A percentile compares a stretch with the other conserved stretches of the same genome.
Conservation (phyloP, 352 stramenopile genomes). For the Pythium aristosporum region DNA sequence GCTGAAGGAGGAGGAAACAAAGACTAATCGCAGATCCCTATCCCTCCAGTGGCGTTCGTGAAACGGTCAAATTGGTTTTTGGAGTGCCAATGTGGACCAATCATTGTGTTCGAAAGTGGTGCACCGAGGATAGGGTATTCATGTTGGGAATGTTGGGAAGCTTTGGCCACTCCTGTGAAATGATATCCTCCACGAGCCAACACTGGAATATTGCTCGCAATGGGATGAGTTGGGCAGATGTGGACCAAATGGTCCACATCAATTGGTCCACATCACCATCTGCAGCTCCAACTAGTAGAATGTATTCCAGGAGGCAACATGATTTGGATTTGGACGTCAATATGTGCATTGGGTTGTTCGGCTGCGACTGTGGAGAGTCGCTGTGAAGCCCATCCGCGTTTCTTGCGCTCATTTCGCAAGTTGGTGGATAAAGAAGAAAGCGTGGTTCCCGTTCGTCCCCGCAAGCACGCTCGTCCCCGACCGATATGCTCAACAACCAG, state of each 20-base stretch:
- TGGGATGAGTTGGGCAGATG: neutral
- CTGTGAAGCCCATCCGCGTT: conserved; percentile 2
- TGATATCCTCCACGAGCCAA: conserved; percentile 2
- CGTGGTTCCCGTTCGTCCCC: neutral
- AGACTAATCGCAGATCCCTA: neutral
- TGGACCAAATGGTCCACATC: neutral
- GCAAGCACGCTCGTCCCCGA: neutral
- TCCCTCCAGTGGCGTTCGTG: neutral
- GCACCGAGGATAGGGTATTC: conserved; percentile 4
- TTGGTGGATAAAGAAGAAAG: conserved; percentile 1
- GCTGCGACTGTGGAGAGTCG: neutral
- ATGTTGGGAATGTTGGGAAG: conserved; percentile 9
- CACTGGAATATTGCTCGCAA: neutral
- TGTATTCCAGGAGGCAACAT: neutral
- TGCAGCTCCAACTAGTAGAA: neutral
- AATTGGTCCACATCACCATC: neutral
- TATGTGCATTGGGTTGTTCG: neutral
- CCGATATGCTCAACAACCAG: conserved; percentile 11
- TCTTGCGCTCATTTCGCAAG: conserved; percentile 7
- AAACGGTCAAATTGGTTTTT: neutral
- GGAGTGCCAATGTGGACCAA: neutral
- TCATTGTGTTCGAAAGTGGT: neutral
- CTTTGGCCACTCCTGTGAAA: conserved; percentile 6
- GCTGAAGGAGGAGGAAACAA: neutral
- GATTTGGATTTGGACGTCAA: neutral